Evolutionary conservation across 2,329 filamentous ascomycete genomes (phyloP).

Genomic region (Sporothrix pseudoabietina): DNA sequence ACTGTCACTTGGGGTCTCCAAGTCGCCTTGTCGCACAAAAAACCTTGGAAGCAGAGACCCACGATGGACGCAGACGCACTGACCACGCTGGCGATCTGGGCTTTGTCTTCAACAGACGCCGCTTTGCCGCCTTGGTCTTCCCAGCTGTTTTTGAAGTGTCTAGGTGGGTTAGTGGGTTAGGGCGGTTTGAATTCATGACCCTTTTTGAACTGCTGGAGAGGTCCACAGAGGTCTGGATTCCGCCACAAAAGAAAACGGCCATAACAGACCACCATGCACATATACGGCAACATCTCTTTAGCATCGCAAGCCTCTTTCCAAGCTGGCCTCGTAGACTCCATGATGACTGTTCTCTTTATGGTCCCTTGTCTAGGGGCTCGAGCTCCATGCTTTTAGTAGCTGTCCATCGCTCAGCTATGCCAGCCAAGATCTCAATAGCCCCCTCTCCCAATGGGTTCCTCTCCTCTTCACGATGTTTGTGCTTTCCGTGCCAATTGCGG

Average conservation of each 20-base stretch:
- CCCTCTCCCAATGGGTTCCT: not conserved
- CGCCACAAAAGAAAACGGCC: not conserved
- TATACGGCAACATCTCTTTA: not conserved
- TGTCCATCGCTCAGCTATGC: not conserved
- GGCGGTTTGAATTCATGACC: not conserved
- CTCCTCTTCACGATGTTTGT: constrained; percentile 7
- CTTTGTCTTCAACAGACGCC: not conserved
- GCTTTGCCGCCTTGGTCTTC: not conserved
- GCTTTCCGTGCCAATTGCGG: not conserved
- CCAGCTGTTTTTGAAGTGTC: not conserved
- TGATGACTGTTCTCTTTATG: not conserved
- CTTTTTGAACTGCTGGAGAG: not conserved
- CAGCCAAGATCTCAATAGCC: not conserved
- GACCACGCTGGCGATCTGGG: not conserved
- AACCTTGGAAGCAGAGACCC: not conserved
- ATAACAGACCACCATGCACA: not conserved
- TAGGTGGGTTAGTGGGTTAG: too few relatives aligned
- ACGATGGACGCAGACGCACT: constrained; percentile 3
- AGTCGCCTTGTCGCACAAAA: not conserved
- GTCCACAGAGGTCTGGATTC: not conserved
- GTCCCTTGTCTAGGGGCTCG: not conserved
- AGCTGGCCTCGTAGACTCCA: not conserved
- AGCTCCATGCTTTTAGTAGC: not conserved
- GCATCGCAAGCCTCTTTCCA: not conserved
- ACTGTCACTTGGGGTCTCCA: not conserved